Percentiles rank a stretch among this genome's conserved stretches.
Conservation (phyloP, 75 land plant species). For the Picea sitchensis region DNA sequence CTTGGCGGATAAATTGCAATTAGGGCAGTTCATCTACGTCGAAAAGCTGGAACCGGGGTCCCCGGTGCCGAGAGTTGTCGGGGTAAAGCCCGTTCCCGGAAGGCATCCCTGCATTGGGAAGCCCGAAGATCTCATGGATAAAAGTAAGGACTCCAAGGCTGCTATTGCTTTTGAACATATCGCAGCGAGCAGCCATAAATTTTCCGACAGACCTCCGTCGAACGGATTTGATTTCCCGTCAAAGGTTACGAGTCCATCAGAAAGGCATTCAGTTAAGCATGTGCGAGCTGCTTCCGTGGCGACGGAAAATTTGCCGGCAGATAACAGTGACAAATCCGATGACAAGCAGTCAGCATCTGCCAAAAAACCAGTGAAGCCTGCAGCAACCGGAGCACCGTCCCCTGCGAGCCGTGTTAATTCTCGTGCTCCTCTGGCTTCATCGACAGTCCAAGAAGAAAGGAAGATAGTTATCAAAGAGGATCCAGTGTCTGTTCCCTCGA, state of each 20-base stretch:
- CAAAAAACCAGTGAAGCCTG: neutral
- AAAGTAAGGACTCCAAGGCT: constrained; percentile 5
- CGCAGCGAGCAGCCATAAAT: neutral
- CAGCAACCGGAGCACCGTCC: neutral
- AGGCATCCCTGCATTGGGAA: constrained; percentile 82
- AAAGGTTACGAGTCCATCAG: constrained; percentile 1
- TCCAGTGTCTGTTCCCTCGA: constrained; percentile 40
- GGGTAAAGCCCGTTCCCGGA: constrained; percentile 87
- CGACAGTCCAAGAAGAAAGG: constrained; percentile 11
- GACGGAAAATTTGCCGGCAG: constrained; percentile 1
- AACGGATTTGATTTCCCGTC: neutral
- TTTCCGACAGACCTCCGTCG: neutral
- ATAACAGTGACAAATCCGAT: neutral
- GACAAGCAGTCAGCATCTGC: neutral
- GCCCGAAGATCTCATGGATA: constrained; percentile 81
- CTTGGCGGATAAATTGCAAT: constrained; percentile 79
- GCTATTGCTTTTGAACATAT: neutral
- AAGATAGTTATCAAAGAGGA: constrained; percentile 57
- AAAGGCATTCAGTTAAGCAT: neutral
- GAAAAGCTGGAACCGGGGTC: constrained; percentile 68
- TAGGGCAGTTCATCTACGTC: constrained; percentile 91
- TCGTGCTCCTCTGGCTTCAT: neutral
- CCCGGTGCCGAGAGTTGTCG: constrained; percentile 76
- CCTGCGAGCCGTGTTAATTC: constrained; percentile 4
- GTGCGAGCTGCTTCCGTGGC: neutral